Evolutionary conservation across 2,329 filamentous ascomycete genomes (phyloP).

Genomic region (Fusarium nanum): DNA sequence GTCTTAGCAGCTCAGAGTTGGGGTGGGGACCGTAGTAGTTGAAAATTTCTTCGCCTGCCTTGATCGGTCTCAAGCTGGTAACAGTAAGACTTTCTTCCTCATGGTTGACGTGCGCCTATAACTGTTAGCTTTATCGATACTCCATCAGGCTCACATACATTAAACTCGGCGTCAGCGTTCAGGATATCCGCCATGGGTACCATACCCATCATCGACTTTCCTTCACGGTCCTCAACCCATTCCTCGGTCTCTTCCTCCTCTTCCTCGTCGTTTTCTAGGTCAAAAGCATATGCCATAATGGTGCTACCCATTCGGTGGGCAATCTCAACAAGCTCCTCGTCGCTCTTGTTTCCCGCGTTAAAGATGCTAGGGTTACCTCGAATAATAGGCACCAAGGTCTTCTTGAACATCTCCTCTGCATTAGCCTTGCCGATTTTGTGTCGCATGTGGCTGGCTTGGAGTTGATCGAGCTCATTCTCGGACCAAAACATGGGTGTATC

Average conservation of each 20-base stretch:
- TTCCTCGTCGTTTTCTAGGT: slow-evolving; percentile 72
- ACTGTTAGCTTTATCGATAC: slow-evolving; percentile 18
- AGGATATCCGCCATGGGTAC: slow-evolving; percentile 91
- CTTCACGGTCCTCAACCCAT: slow-evolving; percentile 73
- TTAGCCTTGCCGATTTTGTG: slow-evolving; percentile 79
- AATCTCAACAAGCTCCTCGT: slow-evolving; percentile 60
- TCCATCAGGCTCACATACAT: slow-evolving; percentile 61
- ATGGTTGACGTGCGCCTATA: slow-evolving; percentile 66
- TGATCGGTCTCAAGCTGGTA: slow-evolving; percentile 75
- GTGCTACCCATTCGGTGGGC: slow-evolving; percentile 87
- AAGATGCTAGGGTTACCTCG: slow-evolving; percentile 60
- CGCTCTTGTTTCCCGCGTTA: slow-evolving; percentile 51
- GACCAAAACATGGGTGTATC: slow-evolving; percentile 94
- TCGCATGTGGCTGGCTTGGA: slow-evolving; percentile 82
- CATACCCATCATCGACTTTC: slow-evolving; percentile 78
- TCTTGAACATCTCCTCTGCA: slow-evolving; percentile 76
- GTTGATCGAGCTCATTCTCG: slow-evolving; percentile 72
- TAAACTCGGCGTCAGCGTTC: slow-evolving; percentile 90
- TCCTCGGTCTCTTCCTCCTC: slow-evolving; percentile 71
- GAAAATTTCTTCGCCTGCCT: slow-evolving; percentile 79
- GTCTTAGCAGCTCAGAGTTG: slow-evolving; percentile 81
- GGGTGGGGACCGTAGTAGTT: slow-evolving; percentile 92
- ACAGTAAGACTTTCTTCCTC: slow-evolving; percentile 72
- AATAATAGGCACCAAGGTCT: slow-evolving; percentile 64
- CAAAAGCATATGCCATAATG: slow-evolving; percentile 95